phyloP scores from a whole-genome alignment of 768 basidiomycete species.

The Pisolithus microcarpus region DNA sequence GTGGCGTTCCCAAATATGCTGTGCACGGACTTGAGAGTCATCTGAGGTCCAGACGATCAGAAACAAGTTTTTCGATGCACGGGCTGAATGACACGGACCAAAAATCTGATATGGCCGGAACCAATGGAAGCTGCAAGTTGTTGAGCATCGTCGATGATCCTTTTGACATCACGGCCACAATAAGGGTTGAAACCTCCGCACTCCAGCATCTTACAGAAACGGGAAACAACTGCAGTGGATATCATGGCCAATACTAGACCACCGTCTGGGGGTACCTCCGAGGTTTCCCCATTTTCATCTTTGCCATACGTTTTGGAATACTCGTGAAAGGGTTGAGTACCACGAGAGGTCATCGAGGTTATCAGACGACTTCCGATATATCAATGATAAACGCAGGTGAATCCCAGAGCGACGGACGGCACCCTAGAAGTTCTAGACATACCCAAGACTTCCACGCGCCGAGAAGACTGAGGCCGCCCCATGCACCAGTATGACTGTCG shows the following conservation, averaged over 20 bases:
- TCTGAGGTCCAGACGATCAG: slow-evolving; percentile 31
- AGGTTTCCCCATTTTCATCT: slow-evolving; percentile 39
- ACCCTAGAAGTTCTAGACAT: slow-evolving; percentile 74
- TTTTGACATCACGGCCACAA: slow-evolving; percentile 53
- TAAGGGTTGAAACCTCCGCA: slow-evolving; percentile 80
- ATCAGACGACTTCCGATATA: slow-evolving; percentile 35
- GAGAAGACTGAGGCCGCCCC: slow-evolving; percentile 81
- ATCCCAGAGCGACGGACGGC: background rate
- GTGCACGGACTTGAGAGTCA: slow-evolving; percentile 48
- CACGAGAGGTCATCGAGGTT: slow-evolving; percentile 77
- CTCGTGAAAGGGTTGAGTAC: slow-evolving; percentile 69
- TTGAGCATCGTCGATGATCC: slow-evolving; percentile 68
- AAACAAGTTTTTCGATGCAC: background rate
- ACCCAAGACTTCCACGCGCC: slow-evolving; percentile 94
- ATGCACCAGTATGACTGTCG: slow-evolving; percentile 80
- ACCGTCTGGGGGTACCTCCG: slow-evolving; percentile 71
- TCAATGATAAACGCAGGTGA: slow-evolving; percentile 3
- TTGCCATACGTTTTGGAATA: slow-evolving; percentile 54
- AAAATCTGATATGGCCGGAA: slow-evolving; percentile 51
- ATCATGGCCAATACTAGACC: slow-evolving; percentile 86
- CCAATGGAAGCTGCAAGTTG: slow-evolving; percentile 74
- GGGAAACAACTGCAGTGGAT: slow-evolving; percentile 73
- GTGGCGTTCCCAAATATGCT: slow-evolving; percentile 50
- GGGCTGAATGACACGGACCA: slow-evolving; percentile 36
- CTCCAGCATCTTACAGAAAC: slow-evolving; percentile 65